Base-by-base conservation (phyloP, 306 rosid species). In the Cicer yamashitae region DNA sequence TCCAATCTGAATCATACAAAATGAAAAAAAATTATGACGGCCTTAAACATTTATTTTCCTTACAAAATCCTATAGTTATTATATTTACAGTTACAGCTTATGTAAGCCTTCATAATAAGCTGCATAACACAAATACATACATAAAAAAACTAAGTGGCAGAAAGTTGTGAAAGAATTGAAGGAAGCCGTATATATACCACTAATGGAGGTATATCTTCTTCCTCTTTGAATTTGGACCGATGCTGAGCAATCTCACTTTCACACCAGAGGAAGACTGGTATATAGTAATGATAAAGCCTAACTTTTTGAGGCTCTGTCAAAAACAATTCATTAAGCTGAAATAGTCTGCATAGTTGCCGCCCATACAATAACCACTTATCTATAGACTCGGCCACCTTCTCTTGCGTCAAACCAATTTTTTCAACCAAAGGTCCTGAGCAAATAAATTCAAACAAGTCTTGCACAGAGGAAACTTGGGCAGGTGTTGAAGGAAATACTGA, bases 181-280 rank as follows among this genome's bases (percentile, higher is more conserved):
- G 77, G 77, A 7, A 48, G 15, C 37, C 44, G 1, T 41, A 41
- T 1, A 10, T 46, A 60, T 87, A 91, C 91, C 93, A 94, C 96
- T 67, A 92, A 78, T 60, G 96, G 97, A 82, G 97, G 96, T 70
- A 88, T 85, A 20, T 89, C 92, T 63, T 90, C 92, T 58, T 71
- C 89, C 8, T 84, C 91, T 85, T 92, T 89, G 84, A 82, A 90
- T 57, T 18, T 62, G 65, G 96, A 85, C 51, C 7, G 86, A 77
- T 94, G 96, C 81, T 85, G 80, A 68, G 81, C 74, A 10, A 92
- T 89, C 84, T 92, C 96, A 38, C 83, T 86, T 76, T 94, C 91
- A 71, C 97, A 90, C 99, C 99, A 92, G 14, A 94, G 15, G 84
- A 94, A 92, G 59, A 94, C 92, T 0, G 97, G 96, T 74, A 94